A percentile compares a stretch with the other conserved stretches of the same genome.
Conservation (phyloP, 2,329 filamentous ascomycete genomes). For the Phaeosphaeriaceae sp. region DNA sequence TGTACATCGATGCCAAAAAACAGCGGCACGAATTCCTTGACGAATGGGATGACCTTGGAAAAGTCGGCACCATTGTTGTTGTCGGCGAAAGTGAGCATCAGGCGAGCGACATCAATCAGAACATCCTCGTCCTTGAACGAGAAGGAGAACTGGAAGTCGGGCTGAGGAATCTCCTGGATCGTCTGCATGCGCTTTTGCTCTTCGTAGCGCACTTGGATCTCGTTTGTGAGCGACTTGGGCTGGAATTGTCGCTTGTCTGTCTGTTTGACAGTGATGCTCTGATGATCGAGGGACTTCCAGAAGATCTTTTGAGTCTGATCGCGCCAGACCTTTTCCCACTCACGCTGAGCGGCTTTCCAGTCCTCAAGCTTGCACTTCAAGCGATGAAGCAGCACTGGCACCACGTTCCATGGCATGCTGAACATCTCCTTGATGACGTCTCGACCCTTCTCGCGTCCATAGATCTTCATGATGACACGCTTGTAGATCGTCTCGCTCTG, state of each 20-base stretch:
- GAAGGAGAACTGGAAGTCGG: conserved; percentile 78
- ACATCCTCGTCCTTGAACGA: conserved; percentile 68
- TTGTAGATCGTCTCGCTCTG: conserved; percentile 97
- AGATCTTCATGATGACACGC: conserved; percentile 96
- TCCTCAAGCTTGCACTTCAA: conserved; percentile 97
- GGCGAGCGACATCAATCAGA: conserved; percentile 58
- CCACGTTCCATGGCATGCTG: conserved; percentile 80
- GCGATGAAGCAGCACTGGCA: conserved; percentile 86
- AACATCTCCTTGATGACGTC: conserved; percentile 91
- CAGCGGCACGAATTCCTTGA: conserved; percentile 59
- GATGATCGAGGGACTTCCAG: conserved; percentile 95
- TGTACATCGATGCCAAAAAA: conserved; percentile 59
- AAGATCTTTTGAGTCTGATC: conserved; percentile 94
- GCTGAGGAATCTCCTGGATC: conserved; percentile 65
- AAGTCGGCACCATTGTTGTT: conserved; percentile 53
- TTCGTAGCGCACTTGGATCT: conserved; percentile 91
- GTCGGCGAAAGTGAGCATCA: conserved; percentile 56
- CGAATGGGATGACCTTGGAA: conserved; percentile 55
- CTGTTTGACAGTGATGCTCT: conserved; percentile 88
- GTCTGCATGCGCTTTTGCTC: conserved; percentile 80
- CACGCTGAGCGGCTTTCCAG: conserved; percentile 94
- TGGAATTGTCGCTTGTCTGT: conserved; percentile 92
- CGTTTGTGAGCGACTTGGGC: conserved; percentile 86
- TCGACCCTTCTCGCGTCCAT: conserved; percentile 82
- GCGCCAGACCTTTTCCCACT: conserved; percentile 99